Conservation (phyloP, 345 rosid species). For the Firmiana major region DNA sequence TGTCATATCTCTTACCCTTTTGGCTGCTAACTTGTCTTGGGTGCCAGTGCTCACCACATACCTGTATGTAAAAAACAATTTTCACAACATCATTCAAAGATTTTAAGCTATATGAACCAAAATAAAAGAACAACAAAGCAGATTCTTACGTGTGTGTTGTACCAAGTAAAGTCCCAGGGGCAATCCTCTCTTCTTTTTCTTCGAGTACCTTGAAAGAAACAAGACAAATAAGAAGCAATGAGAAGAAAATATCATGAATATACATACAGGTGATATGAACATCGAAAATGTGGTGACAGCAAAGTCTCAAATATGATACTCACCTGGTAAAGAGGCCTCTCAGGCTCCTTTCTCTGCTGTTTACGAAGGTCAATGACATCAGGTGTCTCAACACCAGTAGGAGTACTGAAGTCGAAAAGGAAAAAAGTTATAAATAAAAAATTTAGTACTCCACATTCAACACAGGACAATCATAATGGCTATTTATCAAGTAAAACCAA, state of each 20-base stretch:
- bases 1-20: slow-evolving; percentile 65
- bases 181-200: slow-evolving; percentile 78
- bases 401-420: slow-evolving; percentile 55
- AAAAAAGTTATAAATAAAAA: background rate
- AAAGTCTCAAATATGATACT: slow-evolving; percentile 23
- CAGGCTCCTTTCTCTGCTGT: slow-evolving; percentile 98
- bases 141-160: slow-evolving; percentile 73
- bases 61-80: slow-evolving; percentile 28
- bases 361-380: slow-evolving; percentile 98
- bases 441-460: background rate
- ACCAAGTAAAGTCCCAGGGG: slow-evolving; percentile 88
- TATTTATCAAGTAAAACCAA: background rate
- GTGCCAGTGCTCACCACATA: slow-evolving; percentile 67
- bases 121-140: background rate
- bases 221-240: background rate
- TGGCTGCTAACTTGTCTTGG: slow-evolving; percentile 78
- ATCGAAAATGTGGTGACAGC: background rate
- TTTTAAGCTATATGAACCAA: background rate
- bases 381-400: slow-evolving; percentile 99
- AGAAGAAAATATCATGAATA: background rate
- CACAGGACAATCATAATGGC: background rate
- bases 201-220: slow-evolving; percentile 60
- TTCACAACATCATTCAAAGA: background rate
- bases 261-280: background rate
- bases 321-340: slow-evolving; percentile 88